These are phyloP conservation scores for Trypanosoma platydactyli DNA, from an alignment of 208 protist species.

Conservation along the genomic window DNA sequence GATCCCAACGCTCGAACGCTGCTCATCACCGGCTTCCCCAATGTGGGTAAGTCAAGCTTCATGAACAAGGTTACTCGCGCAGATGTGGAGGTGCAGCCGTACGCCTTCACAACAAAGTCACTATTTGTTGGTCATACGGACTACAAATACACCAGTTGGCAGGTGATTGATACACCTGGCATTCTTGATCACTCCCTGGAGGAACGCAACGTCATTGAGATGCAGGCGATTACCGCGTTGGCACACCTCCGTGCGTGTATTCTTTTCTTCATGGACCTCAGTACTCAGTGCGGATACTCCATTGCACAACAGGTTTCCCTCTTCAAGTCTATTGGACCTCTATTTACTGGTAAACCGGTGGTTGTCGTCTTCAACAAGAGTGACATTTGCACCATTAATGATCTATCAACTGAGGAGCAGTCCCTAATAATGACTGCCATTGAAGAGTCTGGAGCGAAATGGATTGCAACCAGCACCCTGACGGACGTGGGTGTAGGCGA, in stretches of 20 bases:
- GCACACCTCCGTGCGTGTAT: constrained; percentile 97
- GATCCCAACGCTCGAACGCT: constrained; percentile 99
- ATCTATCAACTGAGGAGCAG: constrained; percentile 85
- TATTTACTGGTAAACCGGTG: constrained; percentile 99
- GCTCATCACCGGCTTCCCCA: constrained; percentile 98
- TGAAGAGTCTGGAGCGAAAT: constrained; percentile 80
- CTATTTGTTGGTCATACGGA: constrained; percentile 99
- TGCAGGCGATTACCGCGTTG: constrained; percentile 99
- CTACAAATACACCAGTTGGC: constrained; percentile 99
- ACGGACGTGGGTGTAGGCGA: constrained; percentile 94
- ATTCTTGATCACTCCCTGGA: constrained; percentile 99
- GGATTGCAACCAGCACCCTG: constrained; percentile 95
- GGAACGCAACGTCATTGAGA: constrained; percentile 99
- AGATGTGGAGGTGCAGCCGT: constrained; percentile 99
- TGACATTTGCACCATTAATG: constrained; percentile 95
- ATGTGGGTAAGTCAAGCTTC: constrained; percentile 99
- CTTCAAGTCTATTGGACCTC: constrained; percentile 98
- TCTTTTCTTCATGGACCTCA: constrained; percentile 99
- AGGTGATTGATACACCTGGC: constrained; percentile 99
- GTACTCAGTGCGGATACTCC: constrained; percentile 98
- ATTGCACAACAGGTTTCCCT: constrained; percentile 97
- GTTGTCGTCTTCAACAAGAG: constrained; percentile 99
- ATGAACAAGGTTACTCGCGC: constrained; percentile 99
- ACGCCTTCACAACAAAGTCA: constrained; percentile 99
- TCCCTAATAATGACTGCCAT: constrained; percentile 83